Conservation (phyloP, 2,329 filamentous ascomycete species). For the Colletotrichum caudatum region DNA sequence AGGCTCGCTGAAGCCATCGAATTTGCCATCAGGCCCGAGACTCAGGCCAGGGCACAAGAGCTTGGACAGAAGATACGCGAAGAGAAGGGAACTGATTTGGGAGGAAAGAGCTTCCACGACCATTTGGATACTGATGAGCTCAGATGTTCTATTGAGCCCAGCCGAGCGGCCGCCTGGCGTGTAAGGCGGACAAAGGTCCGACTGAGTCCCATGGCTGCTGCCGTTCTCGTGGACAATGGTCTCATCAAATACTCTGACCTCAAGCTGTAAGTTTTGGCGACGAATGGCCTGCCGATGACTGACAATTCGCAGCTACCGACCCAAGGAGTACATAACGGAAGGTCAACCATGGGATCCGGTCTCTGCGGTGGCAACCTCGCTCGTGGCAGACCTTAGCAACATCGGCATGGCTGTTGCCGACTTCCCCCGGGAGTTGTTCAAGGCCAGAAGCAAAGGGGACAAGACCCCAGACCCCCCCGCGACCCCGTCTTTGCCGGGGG, state of each 20-base stretch:
- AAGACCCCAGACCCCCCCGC: conserved; percentile 33
- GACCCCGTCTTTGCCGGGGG: conserved; percentile 23
- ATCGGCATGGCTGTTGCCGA: conserved; percentile 88
- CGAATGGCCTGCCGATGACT: neutral
- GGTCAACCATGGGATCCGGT: conserved; percentile 84
- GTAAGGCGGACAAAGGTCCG: conserved; percentile 74
- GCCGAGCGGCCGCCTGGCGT: conserved; percentile 79
- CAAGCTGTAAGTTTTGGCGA: conserved; percentile 69
- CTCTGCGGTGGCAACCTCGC: conserved; percentile 78
- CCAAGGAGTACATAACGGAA: conserved; percentile 79
- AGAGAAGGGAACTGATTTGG: conserved; percentile 73
- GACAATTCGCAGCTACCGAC: conserved; percentile 56
- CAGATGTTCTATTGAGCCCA: conserved; percentile 76
- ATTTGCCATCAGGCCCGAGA: conserved; percentile 70
- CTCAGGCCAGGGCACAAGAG: conserved; percentile 65
- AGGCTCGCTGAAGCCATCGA: conserved; percentile 74
- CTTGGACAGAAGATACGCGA: conserved; percentile 74
- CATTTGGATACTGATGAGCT: conserved; percentile 75
- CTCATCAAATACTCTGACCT: conserved; percentile 76
- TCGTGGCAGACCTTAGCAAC: conserved; percentile 85
- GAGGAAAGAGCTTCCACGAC: conserved; percentile 77
- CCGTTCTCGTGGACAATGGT: conserved; percentile 73
- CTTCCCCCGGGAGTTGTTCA: conserved; percentile 70
- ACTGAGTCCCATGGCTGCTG: conserved; percentile 79
- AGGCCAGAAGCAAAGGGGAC: conserved; percentile 47